Evolutionary conservation across 108 stramenopile genomes (phyloP).

Genomic region (Aurantiochytrium sp.): DNA sequence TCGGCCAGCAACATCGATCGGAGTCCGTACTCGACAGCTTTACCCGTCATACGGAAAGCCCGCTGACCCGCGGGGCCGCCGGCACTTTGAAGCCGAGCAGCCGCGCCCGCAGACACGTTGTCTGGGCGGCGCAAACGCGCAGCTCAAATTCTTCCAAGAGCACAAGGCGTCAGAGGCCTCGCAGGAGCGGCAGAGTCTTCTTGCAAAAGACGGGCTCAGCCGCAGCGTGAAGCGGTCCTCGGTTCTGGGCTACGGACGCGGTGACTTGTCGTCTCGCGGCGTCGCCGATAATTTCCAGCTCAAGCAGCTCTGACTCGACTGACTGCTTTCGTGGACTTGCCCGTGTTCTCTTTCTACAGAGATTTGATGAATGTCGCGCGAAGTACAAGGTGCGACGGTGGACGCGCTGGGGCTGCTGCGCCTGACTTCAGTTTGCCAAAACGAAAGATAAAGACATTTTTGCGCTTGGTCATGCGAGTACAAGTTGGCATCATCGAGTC

Average conservation of each 20-base stretch:
- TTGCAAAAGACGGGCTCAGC: background rate
- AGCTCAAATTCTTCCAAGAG: background rate
- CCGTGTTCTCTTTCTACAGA: too few species aligned
- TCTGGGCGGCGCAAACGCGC: background rate
- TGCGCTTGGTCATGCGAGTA: too few species aligned
- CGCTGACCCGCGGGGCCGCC: background rate
- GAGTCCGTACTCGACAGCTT: background rate
- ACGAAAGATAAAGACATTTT: too few species aligned
- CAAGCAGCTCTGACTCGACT: background rate
- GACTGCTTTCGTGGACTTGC: too few species aligned
- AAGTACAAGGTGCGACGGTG: too few species aligned
- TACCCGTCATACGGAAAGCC: background rate
- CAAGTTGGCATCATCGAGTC: too few species aligned
- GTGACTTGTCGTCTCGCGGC: constrained; percentile 28
- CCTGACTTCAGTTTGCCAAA: too few species aligned
- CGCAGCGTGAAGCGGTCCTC: background rate
- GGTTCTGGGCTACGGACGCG: background rate
- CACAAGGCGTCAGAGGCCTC: background rate
- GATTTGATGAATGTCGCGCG: too few species aligned
- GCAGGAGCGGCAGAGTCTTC: background rate
- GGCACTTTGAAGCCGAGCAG: background rate
- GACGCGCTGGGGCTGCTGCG: too few species aligned
- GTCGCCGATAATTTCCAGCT: background rate
- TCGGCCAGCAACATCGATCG: background rate
- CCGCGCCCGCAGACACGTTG: background rate